phyloP scores from a whole-genome alignment of 164 flowering plant species.

The Chloranthus sessilifolius region DNA sequence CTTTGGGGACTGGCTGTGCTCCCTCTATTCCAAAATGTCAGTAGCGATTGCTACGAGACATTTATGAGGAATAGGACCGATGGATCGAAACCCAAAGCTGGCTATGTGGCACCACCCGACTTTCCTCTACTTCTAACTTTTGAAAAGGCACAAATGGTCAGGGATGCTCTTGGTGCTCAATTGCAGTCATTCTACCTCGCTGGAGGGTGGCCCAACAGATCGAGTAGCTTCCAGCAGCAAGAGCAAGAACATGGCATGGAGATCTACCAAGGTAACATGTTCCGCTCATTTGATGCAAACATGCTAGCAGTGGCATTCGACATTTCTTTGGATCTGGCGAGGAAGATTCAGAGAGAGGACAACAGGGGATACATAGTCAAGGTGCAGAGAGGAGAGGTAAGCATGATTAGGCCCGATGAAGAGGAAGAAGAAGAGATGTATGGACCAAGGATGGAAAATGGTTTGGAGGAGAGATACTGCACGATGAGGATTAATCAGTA shows the following conservation, averaged over 20 bases:
- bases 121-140: too few species aligned
- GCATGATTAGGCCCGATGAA: conserved; percentile 23
- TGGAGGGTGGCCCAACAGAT: conserved; percentile 17
- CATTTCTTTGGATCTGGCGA: conserved; percentile 14
- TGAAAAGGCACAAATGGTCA: background rate
- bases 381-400: conserved; percentile 12
- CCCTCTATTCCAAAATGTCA: too few species aligned
- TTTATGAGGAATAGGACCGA: too few species aligned
- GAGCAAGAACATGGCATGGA: conserved; percentile 5
- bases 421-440: conserved; percentile 9
- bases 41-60: too few species aligned
- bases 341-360: conserved; percentile 22
- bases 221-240: background rate
- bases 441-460: conserved; percentile 9
- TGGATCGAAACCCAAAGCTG: too few species aligned
- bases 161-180: background rate
- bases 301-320: conserved; percentile 31
- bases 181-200: conserved; percentile 35
- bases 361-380: conserved; percentile 26
- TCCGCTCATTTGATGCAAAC: conserved; percentile 21
- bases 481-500: conserved; percentile 23
- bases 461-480: conserved; percentile 40
- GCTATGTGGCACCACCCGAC: too few species aligned
- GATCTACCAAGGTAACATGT: too few species aligned
- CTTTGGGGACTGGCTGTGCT: too few species aligned